phyloP scores from a whole-genome alignment of 2,329 filamentous ascomycete genomes.

The Emmonsia crescens region DNA sequence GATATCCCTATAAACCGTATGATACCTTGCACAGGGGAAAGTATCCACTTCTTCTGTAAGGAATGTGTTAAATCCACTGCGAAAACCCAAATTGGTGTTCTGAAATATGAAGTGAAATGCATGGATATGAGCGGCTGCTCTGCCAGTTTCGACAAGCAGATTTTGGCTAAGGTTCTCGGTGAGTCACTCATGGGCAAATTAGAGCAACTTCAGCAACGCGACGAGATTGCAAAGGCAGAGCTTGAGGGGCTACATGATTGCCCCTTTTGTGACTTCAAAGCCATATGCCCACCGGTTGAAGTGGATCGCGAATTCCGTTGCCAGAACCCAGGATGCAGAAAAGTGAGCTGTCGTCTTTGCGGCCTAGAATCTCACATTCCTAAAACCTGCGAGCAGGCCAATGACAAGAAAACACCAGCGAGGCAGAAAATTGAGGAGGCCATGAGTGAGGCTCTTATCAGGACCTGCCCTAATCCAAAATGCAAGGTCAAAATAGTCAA shows the following conservation, averaged over 20 bases:
- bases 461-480: constrained; percentile 49
- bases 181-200: constrained; percentile 50
- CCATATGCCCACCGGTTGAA: constrained; percentile 57
- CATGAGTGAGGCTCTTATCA: constrained; percentile 68
- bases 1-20: constrained; percentile 57
- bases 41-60: constrained; percentile 58
- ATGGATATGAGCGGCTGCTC: constrained; percentile 59
- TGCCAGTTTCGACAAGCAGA: constrained; percentile 46
- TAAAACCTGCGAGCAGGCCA: constrained; percentile 56
- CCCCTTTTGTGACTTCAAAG: constrained; percentile 73
- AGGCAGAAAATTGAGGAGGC: constrained; percentile 69
- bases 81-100: constrained; percentile 56
- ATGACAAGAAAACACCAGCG: constrained; percentile 48
- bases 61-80: constrained; percentile 55
- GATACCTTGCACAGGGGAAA: constrained; percentile 52
- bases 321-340: constrained; percentile 52
- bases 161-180: constrained; percentile 49
- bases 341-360: constrained; percentile 58
- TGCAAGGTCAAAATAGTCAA: constrained; percentile 72
- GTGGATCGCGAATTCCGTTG: constrained; percentile 65
- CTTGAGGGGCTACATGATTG: constrained; percentile 65
- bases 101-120: constrained; percentile 58
- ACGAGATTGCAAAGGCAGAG: constrained; percentile 56
- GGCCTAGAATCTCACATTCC: constrained; percentile 59
- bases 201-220: constrained; percentile 60